Conservation (phyloP, 495 filamentous ascomycete genomes). For the Podospora appendiculata region DNA sequence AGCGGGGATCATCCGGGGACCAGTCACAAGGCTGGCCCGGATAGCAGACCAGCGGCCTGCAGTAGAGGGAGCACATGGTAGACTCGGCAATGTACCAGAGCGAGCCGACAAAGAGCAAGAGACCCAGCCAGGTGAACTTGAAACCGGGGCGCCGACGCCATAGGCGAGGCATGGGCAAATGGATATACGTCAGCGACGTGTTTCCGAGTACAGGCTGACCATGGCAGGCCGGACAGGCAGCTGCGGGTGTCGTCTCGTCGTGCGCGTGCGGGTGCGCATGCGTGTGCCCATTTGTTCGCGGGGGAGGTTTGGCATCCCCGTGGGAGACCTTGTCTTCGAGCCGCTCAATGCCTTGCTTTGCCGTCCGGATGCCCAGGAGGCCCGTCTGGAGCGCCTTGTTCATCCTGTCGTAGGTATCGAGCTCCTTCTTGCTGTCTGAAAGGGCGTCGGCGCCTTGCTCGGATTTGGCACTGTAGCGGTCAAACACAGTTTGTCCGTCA, state of each 20-base stretch:
- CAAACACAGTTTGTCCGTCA: background rate
- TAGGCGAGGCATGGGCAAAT: slow-evolving; percentile 51
- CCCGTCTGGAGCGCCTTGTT: slow-evolving; percentile 51
- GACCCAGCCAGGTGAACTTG: slow-evolving; percentile 51
- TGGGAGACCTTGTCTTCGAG: slow-evolving; percentile 54
- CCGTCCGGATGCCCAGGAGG: slow-evolving; percentile 53
- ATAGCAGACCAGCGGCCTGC: slow-evolving; percentile 45
- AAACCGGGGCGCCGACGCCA: slow-evolving; percentile 40
- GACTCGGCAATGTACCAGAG: slow-evolving; percentile 55
- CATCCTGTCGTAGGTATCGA: slow-evolving; percentile 50
- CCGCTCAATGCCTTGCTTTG: slow-evolving; percentile 57
- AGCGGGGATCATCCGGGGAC: slow-evolving; percentile 43
- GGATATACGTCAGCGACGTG: slow-evolving; percentile 20
- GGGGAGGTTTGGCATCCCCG: slow-evolving; percentile 19
- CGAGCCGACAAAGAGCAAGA: slow-evolving; percentile 37
- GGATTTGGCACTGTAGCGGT: background rate
- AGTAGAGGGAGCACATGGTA: slow-evolving; percentile 53
- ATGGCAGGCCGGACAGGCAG: slow-evolving; percentile 8
- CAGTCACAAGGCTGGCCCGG: slow-evolving; percentile 36
- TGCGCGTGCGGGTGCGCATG: too few species aligned
- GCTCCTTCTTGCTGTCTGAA: slow-evolving; percentile 35
- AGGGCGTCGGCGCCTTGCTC: slow-evolving; percentile 1
- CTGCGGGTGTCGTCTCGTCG: background rate
- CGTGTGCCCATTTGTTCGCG: slow-evolving; percentile 1
- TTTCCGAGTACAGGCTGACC: background rate